These are phyloP conservation scores for Rutidosis leptorrhynchoides DNA, from an alignment of 129 eudicot genomes.

Conservation along the genomic window DNA sequence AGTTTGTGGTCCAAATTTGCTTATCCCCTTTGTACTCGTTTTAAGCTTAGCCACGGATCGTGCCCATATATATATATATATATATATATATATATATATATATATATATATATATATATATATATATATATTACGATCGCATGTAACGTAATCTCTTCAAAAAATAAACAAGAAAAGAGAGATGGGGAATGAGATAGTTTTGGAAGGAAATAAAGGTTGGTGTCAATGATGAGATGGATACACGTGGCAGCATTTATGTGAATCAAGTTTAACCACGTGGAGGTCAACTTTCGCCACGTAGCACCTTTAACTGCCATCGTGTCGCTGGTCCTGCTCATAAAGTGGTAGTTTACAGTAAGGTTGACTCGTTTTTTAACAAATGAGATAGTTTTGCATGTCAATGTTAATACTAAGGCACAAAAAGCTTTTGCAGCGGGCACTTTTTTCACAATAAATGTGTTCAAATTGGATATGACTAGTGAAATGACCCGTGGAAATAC, in stretches of 20 bases:
- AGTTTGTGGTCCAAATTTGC: too few species aligned
- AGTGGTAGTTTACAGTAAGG: background rate
- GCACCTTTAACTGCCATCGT: constrained; percentile 7
- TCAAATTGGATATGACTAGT: too few species aligned
- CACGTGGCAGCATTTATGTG: constrained; percentile 11
- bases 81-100: too few species aligned
- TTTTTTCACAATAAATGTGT: too few species aligned
- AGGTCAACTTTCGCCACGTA: constrained; percentile 15
- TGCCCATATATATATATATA: too few species aligned
- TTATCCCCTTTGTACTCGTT: too few species aligned
- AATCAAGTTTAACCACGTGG: constrained; percentile 19
- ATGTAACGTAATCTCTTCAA: too few species aligned
- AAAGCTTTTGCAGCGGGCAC: too few species aligned
- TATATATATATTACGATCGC: too few species aligned
- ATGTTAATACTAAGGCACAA: too few species aligned
- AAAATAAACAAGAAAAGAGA: background rate
- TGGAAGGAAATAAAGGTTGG: constrained; percentile 16
- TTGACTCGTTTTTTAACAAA: background rate
- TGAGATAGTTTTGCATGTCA: background rate
- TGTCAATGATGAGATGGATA: constrained; percentile 10
- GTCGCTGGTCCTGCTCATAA: constrained; percentile 1
- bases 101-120: background rate
- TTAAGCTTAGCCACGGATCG: too few species aligned
- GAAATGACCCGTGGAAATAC: too few species aligned
- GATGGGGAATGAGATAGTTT: constrained; percentile 12